Base-by-base conservation (phyloP, 345 rosid genomes). In the Heritiera fomes region DNA sequence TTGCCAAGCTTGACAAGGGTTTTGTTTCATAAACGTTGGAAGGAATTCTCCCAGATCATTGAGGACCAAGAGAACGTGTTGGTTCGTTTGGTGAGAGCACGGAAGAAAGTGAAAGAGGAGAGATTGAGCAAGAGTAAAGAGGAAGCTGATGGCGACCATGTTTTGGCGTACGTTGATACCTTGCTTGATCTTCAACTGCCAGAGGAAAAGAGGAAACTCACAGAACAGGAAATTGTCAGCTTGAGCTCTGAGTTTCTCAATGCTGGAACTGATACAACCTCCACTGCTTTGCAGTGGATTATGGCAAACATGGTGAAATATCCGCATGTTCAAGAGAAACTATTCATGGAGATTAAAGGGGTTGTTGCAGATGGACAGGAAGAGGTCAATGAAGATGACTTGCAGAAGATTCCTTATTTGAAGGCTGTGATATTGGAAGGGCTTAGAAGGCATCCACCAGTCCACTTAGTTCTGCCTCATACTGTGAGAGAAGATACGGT, bases 221-320 rank as follows among this genome's bases (percentile, higher is more conserved):
- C 56, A 41, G 84, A 84, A 20, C 62, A 52, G 20, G 86, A 84
- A 50, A 60, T 65, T 17, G 23, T 41, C 1, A 41, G 38, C 28
- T 73, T 73, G 40, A 5, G 40, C 32, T 73, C 53, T 3, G 77
- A 73, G 50, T 73, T 73, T 41, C 78, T 86, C 18, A 67, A 47
- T 43, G 85, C 11, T 0, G 84, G 85, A 6, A 82, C 84, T 0
- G 87, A 80, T 12, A 80, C 85, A 6, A 82, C 85, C 0, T 78
- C 83, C 0, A 85, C 85, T 0, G 80, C 84, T 0, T 4, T 85
- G 71, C 82, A 82, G 40, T 86, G 88, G 88, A 86, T 86, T 56
- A 82, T 86, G 85, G 86, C 87, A 12, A 82, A 85, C 40, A 75
- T 85, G 80, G 65, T 83, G 76, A 85, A 83, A 20, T 75, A 85